phyloP scores from a whole-genome alignment of 2,329 filamentous ascomycete species.

The Aspergillus hiratsukae region DNA sequence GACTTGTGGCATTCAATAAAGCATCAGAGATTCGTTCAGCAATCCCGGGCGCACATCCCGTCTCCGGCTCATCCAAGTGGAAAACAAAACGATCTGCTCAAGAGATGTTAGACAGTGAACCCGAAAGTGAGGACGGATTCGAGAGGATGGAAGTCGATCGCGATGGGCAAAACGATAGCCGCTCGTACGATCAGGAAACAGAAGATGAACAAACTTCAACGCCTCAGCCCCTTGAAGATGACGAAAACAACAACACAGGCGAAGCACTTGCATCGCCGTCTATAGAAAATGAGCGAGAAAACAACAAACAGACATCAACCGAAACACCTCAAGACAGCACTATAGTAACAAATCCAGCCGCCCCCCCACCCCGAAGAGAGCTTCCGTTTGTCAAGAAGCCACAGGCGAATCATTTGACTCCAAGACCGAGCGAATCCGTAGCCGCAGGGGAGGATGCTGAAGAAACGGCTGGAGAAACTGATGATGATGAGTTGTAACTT shows the following conservation, averaged over 20 bases:
- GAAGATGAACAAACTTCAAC: conserved; percentile 26
- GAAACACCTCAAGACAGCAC: conserved; percentile 3
- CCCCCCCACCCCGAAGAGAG: conserved; percentile 38
- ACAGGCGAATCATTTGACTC: conserved; percentile 2
- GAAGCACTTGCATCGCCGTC: conserved; percentile 15
- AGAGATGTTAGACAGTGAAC: conserved; percentile 17
- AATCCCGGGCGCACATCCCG: conserved; percentile 7
- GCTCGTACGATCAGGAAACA: conserved; percentile 17
- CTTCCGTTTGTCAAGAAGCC: conserved; percentile 36
- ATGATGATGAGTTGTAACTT: conserved; percentile 40
- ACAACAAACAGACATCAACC: neutral
- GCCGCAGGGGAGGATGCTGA: conserved; percentile 14
- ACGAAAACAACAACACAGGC: conserved; percentile 27
- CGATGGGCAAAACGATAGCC: conserved; percentile 5
- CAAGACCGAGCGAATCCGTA: neutral
- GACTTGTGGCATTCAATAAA: conserved; percentile 6
- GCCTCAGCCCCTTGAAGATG: conserved; percentile 31
- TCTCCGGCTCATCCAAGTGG: conserved; percentile 13
- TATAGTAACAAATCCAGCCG: conserved; percentile 10
- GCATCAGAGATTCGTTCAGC: conserved; percentile 25
- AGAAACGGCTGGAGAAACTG: conserved; percentile 32
- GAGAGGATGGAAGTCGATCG: conserved; percentile 35
- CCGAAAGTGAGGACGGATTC: conserved; percentile 32
- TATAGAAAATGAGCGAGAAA: neutral
- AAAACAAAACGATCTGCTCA: conserved; percentile 26